Percentiles rank a stretch among this genome's conserved stretches.
Conservation (phyloP, 2,329 filamentous ascomycete species). For the Xylogone sp. region DNA sequence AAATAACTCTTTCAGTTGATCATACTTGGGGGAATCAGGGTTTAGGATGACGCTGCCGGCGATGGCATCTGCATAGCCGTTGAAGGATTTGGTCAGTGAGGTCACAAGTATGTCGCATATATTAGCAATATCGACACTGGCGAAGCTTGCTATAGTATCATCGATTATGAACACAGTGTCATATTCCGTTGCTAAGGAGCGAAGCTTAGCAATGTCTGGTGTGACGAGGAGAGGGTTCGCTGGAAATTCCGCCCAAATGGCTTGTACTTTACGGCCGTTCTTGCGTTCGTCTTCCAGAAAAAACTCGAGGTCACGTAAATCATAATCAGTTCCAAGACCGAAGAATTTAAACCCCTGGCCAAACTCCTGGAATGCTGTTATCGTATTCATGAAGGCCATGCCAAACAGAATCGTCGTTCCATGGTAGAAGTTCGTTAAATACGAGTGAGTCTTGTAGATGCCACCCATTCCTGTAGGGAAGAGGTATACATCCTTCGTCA, state of each 20-base stretch:
- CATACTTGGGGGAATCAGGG: conserved; percentile 39
- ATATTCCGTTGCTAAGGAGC: conserved; percentile 35
- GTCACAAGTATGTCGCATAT: conserved; percentile 47
- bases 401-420: conserved; percentile 42
- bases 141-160: conserved; percentile 33
- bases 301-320: conserved; percentile 40
- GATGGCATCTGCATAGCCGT: conserved; percentile 52
- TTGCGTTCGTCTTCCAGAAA: conserved; percentile 34
- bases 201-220: conserved; percentile 35
- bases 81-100: conserved; percentile 56
- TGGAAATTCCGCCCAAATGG: conserved; percentile 47
- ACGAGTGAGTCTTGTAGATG: conserved; percentile 40
- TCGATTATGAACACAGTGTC: conserved; percentile 29
- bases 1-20: conserved; percentile 30
- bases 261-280: conserved; percentile 36
- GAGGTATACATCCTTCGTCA: conserved; percentile 44
- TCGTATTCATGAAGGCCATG: conserved; percentile 47
- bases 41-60: conserved; percentile 48
- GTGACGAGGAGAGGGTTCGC: conserved; percentile 42
- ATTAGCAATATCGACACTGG: conserved; percentile 37
- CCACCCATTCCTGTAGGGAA: conserved; percentile 53
- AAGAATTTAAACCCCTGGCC: conserved; percentile 42
- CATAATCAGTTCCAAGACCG: conserved; percentile 36
- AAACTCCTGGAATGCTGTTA: conserved; percentile 42
- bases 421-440: conserved; percentile 31